Evolutionary conservation across 2,329 filamentous ascomycete species (phyloP).

Genomic region (Aspergillus sp.): DNA sequence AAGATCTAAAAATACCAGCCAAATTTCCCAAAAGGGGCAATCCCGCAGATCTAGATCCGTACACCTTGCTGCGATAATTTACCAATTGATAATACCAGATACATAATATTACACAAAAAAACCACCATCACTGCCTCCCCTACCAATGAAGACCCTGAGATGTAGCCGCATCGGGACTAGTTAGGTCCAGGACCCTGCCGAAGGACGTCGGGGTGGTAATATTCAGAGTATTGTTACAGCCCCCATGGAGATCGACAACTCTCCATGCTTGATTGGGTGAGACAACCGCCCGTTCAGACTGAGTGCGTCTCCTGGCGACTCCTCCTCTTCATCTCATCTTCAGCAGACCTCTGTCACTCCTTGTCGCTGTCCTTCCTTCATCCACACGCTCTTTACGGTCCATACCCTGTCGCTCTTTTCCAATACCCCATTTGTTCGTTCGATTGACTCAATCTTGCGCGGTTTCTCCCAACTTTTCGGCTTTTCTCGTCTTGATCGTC

Average conservation of each 20-base stretch:
- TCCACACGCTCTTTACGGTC: neutral
- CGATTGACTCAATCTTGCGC: conserved; percentile 1
- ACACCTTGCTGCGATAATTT: no score
- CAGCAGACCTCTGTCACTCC: conserved; percentile 1
- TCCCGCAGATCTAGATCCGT: no score
- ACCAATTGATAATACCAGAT: no score
- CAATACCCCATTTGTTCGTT: neutral
- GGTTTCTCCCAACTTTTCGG: neutral
- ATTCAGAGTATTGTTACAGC: neutral
- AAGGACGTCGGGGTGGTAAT: neutral
- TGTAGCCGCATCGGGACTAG: no score
- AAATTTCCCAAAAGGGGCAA: no score
- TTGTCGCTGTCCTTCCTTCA: neutral
- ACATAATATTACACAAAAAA: no score
- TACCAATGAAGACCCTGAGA: no score
- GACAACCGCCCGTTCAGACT: conserved; percentile 2
- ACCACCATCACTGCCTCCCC: no score
- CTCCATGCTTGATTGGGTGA: conserved; percentile 5
- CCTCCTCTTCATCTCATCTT: conserved; percentile 12
- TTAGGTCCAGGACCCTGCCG: neutral
- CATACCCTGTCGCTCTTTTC: neutral
- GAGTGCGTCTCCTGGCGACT: neutral
- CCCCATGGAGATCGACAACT: conserved; percentile 6
- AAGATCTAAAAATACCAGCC: no score
- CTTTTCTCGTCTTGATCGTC: neutral